phyloP scores from a whole-genome alignment of 192 early-diverging fungal species.

The Coemansia guatemalensis region DNA sequence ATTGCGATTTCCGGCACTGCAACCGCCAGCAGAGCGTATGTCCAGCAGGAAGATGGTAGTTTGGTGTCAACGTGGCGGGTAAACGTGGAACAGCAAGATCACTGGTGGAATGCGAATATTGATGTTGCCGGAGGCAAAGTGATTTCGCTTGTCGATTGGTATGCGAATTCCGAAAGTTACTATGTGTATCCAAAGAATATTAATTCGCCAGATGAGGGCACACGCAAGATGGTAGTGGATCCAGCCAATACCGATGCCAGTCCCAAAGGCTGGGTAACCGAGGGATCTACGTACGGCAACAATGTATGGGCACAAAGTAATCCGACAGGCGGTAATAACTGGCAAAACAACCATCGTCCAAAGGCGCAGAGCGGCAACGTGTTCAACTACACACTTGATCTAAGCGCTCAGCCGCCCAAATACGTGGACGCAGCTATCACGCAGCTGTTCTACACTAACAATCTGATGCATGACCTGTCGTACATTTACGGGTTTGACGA shows the following conservation, averaged over 20 bases:
- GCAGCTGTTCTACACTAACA: constrained; percentile 93
- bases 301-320: constrained; percentile 97
- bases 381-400: constrained; percentile 77
- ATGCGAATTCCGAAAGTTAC: constrained; percentile 70
- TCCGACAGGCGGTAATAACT: constrained; percentile 70
- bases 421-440: constrained; percentile 83
- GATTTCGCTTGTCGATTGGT: constrained; percentile 80
- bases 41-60: constrained; percentile 61
- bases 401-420: constrained; percentile 60
- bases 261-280: constrained; percentile 88
- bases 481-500: constrained; percentile 90
- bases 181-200: constrained; percentile 79
- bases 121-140: constrained; percentile 63
- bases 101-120: constrained; percentile 81
- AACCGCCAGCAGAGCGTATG: constrained; percentile 62
- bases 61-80: constrained; percentile 80
- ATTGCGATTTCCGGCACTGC: constrained; percentile 15
- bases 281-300: constrained; percentile 68
- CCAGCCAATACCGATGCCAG: constrained; percentile 62
- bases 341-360: constrained; percentile 77
- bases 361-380: neutral
- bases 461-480: constrained; percentile 87
- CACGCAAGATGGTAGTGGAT: constrained; percentile 57
- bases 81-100: constrained; percentile 75
- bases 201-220: constrained; percentile 76